These are phyloP conservation scores for Hirsutella minnesotensis DNA, from an alignment of 2,329 filamentous ascomycete species.

Conservation along the genomic window DNA sequence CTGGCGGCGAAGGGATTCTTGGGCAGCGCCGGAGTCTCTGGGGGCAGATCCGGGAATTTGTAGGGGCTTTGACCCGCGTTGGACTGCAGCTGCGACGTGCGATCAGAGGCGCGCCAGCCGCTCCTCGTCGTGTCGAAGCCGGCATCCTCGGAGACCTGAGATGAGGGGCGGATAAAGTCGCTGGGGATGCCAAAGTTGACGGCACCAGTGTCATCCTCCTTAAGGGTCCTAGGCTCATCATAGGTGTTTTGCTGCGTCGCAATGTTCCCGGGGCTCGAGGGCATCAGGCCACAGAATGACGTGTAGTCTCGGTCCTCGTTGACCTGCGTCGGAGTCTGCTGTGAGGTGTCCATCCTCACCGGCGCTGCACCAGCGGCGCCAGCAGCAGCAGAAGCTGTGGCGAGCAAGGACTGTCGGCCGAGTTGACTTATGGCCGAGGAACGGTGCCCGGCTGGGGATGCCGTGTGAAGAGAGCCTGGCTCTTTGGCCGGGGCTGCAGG, in stretches of 20 bases:
- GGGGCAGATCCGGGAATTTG: slow-evolving; percentile 14
- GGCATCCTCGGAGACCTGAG: slow-evolving; percentile 29
- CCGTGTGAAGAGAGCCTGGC: no score
- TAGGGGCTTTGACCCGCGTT: slow-evolving; percentile 18
- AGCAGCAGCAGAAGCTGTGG: background rate
- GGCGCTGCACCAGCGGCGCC: background rate
- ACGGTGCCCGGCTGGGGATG: no score
- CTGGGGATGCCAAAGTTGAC: slow-evolving; percentile 31
- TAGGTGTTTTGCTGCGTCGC: slow-evolving; percentile 14
- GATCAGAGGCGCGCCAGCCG: slow-evolving; percentile 24
- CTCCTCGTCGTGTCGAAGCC: slow-evolving; percentile 26
- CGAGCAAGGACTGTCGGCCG: background rate
- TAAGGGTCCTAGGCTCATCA: slow-evolving; percentile 23
- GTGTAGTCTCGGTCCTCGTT: slow-evolving; percentile 47
- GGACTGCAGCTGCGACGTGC: slow-evolving; percentile 20
- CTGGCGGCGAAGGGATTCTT: slow-evolving; percentile 35
- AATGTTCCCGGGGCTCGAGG: slow-evolving; percentile 14
- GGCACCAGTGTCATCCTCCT: slow-evolving; percentile 37
- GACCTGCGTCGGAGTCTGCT: slow-evolving; percentile 42
- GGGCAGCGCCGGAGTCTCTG: slow-evolving; percentile 37
- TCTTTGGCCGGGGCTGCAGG: no score
- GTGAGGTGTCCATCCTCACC: slow-evolving; percentile 31
- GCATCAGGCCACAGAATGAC: slow-evolving; percentile 22
- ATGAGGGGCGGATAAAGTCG: slow-evolving; percentile 23
- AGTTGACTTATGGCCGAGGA: no score